Base-by-base conservation (phyloP, 2,329 filamentous ascomycete genomes). In the Elsinoe necatrix region DNA sequence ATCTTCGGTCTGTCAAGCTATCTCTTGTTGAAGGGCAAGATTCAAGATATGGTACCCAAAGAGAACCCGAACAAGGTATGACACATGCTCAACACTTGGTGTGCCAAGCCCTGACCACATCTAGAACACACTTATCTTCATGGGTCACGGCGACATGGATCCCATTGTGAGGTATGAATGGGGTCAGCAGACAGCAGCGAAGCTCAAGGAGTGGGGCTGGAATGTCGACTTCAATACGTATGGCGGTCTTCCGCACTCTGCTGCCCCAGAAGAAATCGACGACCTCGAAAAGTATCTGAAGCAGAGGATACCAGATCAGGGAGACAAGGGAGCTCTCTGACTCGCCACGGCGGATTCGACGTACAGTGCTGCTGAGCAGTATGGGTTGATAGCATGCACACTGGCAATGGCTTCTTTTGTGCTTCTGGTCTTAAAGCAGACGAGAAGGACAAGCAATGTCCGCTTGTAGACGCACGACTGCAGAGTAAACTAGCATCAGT, bases 1-100 rank as follows among this genome's bases (percentile, higher is more conserved):
- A 87, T 97, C 61, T 85, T 96, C 61, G 89, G 85, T 6, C 73
- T 97, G 60, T 93, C 87, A 11, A 86, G 83, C 64, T 97, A 95
- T 72, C 73, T 96, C 63, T 77, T 89, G 18, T 75, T 96, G 47
- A 77, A 81, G 61, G 74, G 80, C 60, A 86, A 84, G 67, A 70
- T 89, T 62, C 76, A 79, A 66, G 77, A 77, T 7, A 74, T 81
- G 61, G 69, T 81, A 14, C 75, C 79, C 1, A 74, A 75, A 62
- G 75, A 78, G 41, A 69, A 63, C 4, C 68, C 72, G 6, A 71
- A 71, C 56, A 64, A 68, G 56, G 27, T 51, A 35, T 2, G 29
- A 35, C 21, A 34, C 6, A 18, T 45, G 20, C 14, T 45, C 5
- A 18, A 12, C 7, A 18, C 18, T 23, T n/a, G 11, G 2, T 16